These are phyloP conservation scores for Aspergillus ochraceus DNA, from an alignment of 2,329 filamentous ascomycete species.

Conservation along the genomic window DNA sequence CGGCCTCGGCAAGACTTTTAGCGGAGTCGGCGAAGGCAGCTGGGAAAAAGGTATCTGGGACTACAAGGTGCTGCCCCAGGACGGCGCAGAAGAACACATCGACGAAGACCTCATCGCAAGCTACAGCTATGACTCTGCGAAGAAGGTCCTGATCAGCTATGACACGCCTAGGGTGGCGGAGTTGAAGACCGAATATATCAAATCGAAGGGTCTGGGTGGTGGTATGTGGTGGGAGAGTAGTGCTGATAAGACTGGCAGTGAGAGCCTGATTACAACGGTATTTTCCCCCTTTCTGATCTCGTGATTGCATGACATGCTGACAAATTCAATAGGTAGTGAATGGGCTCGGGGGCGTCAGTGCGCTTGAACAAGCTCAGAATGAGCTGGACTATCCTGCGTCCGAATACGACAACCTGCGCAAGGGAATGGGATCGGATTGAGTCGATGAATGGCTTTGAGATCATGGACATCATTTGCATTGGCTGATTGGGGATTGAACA, in stretches of 20 bases:
- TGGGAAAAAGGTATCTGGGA: slow-evolving; percentile 88
- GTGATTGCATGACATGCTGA: neutral
- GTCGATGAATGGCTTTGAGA: too few relatives aligned
- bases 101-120: slow-evolving; percentile 65
- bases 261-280: slow-evolving; percentile 66
- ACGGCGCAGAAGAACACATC: slow-evolving; percentile 60
- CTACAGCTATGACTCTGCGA: slow-evolving; percentile 68
- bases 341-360: slow-evolving; percentile 29
- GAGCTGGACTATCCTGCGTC: slow-evolving; percentile 53
- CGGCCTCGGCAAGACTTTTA: slow-evolving; percentile 68
- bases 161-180: slow-evolving; percentile 68
- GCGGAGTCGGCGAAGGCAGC: slow-evolving; percentile 72
- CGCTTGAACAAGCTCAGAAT: slow-evolving; percentile 51
- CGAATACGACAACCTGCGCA: slow-evolving; percentile 55
- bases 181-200: slow-evolving; percentile 72
- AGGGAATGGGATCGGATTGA: slow-evolving; percentile 22
- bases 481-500: too few relatives aligned
- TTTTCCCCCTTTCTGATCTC: slow-evolving; percentile 1
- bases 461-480: neutral
- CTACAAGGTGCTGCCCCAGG: slow-evolving; percentile 77
- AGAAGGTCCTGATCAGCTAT: slow-evolving; percentile 70
- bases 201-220: slow-evolving; percentile 68
- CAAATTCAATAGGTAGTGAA: slow-evolving; percentile 28
- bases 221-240: slow-evolving; percentile 98
- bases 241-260: slow-evolving; percentile 64